These are phyloP conservation scores for Fusarium sp. DNA, from an alignment of 2,329 filamentous ascomycete genomes.

Conservation along the genomic window DNA sequence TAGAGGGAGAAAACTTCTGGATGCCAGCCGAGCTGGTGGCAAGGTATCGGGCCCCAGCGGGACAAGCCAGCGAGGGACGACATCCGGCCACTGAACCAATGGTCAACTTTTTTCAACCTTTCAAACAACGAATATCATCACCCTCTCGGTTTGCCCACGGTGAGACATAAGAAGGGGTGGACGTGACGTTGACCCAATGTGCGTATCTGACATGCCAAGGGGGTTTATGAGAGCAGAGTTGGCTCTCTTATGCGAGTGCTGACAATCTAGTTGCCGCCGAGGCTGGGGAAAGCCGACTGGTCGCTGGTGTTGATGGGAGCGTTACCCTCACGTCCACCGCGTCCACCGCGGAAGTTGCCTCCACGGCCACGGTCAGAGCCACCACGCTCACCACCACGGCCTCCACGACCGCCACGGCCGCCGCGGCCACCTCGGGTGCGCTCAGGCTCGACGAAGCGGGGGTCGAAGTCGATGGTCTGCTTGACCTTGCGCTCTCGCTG, in stretches of 20 bases:
- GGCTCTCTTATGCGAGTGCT: conserved; percentile 21
- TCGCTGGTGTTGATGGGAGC: conserved; percentile 67
- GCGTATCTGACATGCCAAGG: conserved; percentile 26
- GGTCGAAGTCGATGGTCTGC: conserved; percentile 88
- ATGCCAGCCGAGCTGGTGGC: conserved; percentile 42
- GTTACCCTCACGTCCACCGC: conserved; percentile 41
- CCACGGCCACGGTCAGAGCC: conserved; percentile 53
- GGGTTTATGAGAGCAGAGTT: conserved; percentile 28
- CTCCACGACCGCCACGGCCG: conserved; percentile 56
- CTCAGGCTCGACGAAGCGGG: conserved; percentile 80
- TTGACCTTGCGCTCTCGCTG: conserved; percentile 94
- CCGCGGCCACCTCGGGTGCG: conserved; percentile 66
- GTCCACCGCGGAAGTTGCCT: conserved; percentile 38
- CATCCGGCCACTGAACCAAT: conserved; percentile 45
- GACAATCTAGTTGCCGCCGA: conserved; percentile 63
- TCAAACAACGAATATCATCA: conserved; percentile 47
- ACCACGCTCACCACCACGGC: conserved; percentile 58
- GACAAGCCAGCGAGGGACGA: conserved; percentile 26
- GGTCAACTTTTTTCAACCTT: conserved; percentile 49
- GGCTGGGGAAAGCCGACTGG: conserved; percentile 70
- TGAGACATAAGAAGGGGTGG: conserved; percentile 20
- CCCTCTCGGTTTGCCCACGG: background rate
- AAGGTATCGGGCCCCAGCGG: conserved; percentile 32
- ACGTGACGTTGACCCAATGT: conserved; percentile 41
- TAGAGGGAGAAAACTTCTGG: conserved; percentile 45